Evolutionary conservation across 768 basidiomycete species (phyloP).

Genomic region (Crepidotus variabilis): DNA sequence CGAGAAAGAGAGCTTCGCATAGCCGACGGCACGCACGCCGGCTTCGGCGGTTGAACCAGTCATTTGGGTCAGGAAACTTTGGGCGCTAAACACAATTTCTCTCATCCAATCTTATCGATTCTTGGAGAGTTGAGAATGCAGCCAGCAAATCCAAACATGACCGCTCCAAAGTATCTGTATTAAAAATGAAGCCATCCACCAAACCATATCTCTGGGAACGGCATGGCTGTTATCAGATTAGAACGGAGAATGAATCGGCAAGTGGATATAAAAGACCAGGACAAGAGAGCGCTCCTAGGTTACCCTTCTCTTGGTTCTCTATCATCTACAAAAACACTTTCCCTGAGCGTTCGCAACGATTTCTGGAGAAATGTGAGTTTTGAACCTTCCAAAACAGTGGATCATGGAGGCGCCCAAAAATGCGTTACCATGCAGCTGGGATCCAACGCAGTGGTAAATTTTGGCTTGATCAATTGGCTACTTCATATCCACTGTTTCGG

Average conservation of each 20-base stretch:
- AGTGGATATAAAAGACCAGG: constrained; percentile 7
- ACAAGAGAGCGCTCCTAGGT: not conserved
- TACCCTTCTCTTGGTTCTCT: not conserved
- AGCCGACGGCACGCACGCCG: not conserved
- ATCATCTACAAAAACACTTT: not conserved
- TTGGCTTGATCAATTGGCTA: not conserved
- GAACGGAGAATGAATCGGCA: constrained; percentile 21
- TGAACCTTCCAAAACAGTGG: not conserved
- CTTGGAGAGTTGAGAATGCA: not conserved
- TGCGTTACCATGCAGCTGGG: constrained; percentile 23
- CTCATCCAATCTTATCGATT: not conserved
- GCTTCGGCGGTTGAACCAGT: not conserved
- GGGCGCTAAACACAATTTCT: not conserved
- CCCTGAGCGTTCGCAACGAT: not conserved
- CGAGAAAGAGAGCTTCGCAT: not conserved
- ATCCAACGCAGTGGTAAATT: constrained; percentile 47
- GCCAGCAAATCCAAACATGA: not conserved
- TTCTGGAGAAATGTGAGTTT: not conserved
- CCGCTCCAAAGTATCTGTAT: not conserved
- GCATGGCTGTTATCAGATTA: constrained; percentile 11
- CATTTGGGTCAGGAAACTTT: too few species aligned
- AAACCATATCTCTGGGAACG: not conserved
- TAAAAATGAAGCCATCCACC: not conserved
- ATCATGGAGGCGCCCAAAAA: not conserved
- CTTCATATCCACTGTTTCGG: not conserved